Conservation (phyloP, 2,329 filamentous ascomycete genomes). For the Keithomyces neogunnii region DNA sequence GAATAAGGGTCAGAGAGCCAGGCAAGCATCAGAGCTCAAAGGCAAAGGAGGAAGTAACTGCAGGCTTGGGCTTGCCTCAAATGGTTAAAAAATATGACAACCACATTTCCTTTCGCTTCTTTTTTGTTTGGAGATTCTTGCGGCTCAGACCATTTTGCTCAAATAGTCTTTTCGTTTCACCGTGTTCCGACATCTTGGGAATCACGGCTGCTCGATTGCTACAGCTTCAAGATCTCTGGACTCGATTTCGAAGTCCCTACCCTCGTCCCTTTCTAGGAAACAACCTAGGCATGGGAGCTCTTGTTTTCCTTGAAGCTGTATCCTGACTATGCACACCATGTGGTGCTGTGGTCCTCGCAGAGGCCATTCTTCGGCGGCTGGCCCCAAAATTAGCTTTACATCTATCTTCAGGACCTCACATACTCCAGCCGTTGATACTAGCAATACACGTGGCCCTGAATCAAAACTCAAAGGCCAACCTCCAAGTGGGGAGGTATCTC, state of each 20-base stretch:
- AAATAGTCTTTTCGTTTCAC: too few species aligned
- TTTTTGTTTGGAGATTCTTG: not conserved
- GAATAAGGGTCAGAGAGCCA: not conserved
- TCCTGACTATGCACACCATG: conserved; percentile 10
- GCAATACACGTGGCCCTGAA: not conserved
- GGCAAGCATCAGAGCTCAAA: not conserved
- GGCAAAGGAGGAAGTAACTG: not conserved
- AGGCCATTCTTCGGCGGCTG: not conserved
- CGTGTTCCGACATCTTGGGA: too few species aligned
- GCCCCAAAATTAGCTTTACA: conserved; percentile 7
- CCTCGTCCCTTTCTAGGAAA: not conserved
- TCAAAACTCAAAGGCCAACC: conserved; percentile 2
- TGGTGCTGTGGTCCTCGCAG: conserved; percentile 17
- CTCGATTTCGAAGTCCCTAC: not conserved
- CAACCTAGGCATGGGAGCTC: not conserved
- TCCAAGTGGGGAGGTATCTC: conserved; percentile 6
- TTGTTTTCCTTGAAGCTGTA: not conserved
- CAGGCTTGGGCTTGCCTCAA: not conserved
- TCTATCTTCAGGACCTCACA: conserved; percentile 8
- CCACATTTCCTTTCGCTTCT: not conserved
- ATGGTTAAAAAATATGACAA: not conserved
- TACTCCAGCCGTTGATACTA: conserved; percentile 5
- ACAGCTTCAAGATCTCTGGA: too few species aligned
- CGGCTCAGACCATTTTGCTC: too few species aligned
- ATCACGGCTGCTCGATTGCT: too few species aligned